Base-by-base conservation (phyloP, 1,284 basidiomycete genomes). In the Vanrija sp. region DNA sequence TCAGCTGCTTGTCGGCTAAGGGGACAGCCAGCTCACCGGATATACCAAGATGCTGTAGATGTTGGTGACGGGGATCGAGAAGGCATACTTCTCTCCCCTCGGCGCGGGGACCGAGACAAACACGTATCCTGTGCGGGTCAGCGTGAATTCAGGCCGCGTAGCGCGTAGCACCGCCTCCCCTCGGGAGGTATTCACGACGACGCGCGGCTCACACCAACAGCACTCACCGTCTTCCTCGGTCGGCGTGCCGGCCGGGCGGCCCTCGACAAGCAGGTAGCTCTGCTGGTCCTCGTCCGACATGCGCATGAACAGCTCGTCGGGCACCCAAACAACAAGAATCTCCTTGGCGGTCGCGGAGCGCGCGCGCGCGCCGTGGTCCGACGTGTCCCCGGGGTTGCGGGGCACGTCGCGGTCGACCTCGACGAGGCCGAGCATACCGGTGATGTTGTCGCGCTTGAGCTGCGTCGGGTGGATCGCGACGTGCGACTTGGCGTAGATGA, bases 391-490 rank as follows among this genome's bases (percentile, higher is more conserved):
- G 0, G 59, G 59, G 9, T 49, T 49, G 14, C 38, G 55, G 1
- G 59, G 55, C 18, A 52, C 52, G 5, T 57, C 51, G 9, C 46
- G 77, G 88, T 69, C 65, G 0, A 73, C 68, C 55, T 77, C 91
- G 15, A 96, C 91, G 55, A 97, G 81, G 14, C 87, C 86, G 6
- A 92, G 84, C 72, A 94, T 96, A 4, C 95, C 95, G 5, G 91
- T 85, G 28, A 97, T 89, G 74, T 98, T 96, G 77, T 97, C 94
- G 65, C 87, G 83, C 3, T 87, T 82, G 71, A 93, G 94, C 3
- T 89, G 86, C 0, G 92, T 95, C 0, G 95, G 94, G 68, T 98
- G 92, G 45, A 96, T 86, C 68, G 93, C 92, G 42, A 94, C 91
- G 72, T 93, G 93, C 40, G 87, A 89, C 75, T 94, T 94, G 74